These are phyloP conservation scores for Trichoderma citrinoviride DNA, from an alignment of 2,329 filamentous ascomycete genomes.

Conservation along the genomic window DNA sequence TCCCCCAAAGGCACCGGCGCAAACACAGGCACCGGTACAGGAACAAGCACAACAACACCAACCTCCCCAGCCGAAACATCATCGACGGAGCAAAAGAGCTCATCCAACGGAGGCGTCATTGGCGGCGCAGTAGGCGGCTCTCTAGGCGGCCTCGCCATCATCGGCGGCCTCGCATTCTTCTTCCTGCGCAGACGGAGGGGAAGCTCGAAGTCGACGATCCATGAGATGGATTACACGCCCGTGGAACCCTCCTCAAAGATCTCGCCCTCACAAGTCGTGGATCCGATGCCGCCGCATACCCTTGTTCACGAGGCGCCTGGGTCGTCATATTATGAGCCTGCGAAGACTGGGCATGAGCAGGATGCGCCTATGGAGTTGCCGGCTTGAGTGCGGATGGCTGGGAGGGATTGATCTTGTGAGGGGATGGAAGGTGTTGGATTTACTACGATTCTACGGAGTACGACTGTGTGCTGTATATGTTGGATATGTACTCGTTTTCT, in stretches of 20 bases:
- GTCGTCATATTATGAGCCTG: background rate
- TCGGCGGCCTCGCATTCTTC: background rate
- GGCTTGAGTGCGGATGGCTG: background rate
- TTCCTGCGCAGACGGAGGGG: background rate
- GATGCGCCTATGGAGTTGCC: background rate
- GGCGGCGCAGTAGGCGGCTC: background rate
- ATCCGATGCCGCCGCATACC: background rate
- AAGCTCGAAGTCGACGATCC: background rate
- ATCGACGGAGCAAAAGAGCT: background rate
- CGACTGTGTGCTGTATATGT: background rate
- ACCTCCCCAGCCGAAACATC: background rate
- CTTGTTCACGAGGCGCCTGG: background rate
- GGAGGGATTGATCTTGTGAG: background rate
- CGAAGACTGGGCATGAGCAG: background rate
- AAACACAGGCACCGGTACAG: background rate
- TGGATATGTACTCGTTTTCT: too few relatives aligned
- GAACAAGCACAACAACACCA: background rate
- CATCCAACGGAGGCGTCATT: background rate
- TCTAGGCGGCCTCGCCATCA: background rate
- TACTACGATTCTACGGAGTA: background rate
- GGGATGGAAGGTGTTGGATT: too few relatives aligned
- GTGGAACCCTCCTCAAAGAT: background rate
- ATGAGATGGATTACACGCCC: slow-evolving; percentile 2
- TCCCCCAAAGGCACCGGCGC: background rate
- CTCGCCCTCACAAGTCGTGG: background rate